Evolutionary conservation across 2,329 filamentous ascomycete species (phyloP), one percentile per base, ranked within the genome.

Genomic region (Xylaria sp.): DNA sequence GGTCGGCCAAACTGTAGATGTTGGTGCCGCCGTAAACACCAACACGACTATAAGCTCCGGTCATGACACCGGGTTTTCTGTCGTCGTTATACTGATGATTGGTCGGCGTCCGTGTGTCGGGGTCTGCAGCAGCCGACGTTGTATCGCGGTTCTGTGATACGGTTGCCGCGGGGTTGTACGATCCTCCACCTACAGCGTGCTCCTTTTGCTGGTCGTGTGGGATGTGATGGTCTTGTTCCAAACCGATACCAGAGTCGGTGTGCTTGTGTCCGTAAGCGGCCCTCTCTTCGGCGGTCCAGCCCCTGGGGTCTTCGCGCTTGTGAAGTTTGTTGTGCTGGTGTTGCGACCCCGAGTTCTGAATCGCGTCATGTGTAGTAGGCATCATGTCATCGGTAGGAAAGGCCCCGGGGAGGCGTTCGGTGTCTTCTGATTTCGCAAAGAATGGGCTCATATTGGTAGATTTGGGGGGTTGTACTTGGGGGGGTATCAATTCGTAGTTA

Each of bases 31-130:
- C 52, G 16, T 42, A 39, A 16, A 39, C 48, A 4, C 48, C 49
- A 20, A 60, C 16, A 7, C 61, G 60, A 34, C 61, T 63, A 11
- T 57, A 56, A 11, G 62, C 60, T 2, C 61, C 62, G n/a, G 64
- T 63, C 58, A 66, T 62, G 17, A 65, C 38, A 8, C 62, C 62
- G 11, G 63, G 63, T 18, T 62, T 56, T 7, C 38, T 46, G 5
- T 41, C 39, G 8, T 21, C 38, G 22, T 39, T 39, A 34, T 11
- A 11, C 11, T 43, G 37, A 34, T 54, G 40, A 8, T 53, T 43
- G 2, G 41, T 37, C 1, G 42, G 13, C 18, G 22, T 41, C 2
- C 44, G n/a, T 18, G 50, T 44, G 2, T 42, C 18, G 11, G 19
- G 17, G 4, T 43, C 9, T n/a, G 41, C n/a, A n/a, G 18, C 26